These are phyloP conservation scores for Citrus inodora DNA, from an alignment of 345 rosid species.

Conservation along the genomic window DNA sequence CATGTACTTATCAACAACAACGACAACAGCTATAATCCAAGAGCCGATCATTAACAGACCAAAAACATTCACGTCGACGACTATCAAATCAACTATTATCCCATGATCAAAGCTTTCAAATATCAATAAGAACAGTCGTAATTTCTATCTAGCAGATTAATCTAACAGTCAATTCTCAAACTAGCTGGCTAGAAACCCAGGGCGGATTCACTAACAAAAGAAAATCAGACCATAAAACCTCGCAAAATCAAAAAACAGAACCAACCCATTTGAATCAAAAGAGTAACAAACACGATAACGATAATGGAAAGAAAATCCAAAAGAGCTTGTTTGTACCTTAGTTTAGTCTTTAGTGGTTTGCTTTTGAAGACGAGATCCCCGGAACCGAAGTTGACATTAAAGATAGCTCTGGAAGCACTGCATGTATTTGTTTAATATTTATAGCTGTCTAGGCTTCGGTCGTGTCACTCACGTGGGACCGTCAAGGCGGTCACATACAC, in stretches of 20 bases:
- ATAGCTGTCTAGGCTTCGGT: neutral
- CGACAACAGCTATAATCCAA: neutral
- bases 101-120: neutral
- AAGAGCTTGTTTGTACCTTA: neutral
- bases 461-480: neutral
- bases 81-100: neutral
- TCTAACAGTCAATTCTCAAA: neutral
- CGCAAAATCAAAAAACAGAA: neutral
- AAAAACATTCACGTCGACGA: neutral
- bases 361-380: neutral
- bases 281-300: neutral
- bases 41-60: neutral
- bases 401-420: neutral
- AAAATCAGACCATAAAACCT: neutral
- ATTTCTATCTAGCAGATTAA: neutral
- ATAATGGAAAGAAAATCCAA: neutral
- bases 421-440: neutral
- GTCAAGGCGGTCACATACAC: neutral
- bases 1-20: neutral
- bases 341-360: neutral
- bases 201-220: neutral
- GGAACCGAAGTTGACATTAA: neutral
- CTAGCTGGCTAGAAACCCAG: neutral
- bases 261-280: neutral
- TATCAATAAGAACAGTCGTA: no score